phyloP scores from a whole-genome alignment of 1,284 basidiomycete genomes.

The Trametes polyzona region DNA sequence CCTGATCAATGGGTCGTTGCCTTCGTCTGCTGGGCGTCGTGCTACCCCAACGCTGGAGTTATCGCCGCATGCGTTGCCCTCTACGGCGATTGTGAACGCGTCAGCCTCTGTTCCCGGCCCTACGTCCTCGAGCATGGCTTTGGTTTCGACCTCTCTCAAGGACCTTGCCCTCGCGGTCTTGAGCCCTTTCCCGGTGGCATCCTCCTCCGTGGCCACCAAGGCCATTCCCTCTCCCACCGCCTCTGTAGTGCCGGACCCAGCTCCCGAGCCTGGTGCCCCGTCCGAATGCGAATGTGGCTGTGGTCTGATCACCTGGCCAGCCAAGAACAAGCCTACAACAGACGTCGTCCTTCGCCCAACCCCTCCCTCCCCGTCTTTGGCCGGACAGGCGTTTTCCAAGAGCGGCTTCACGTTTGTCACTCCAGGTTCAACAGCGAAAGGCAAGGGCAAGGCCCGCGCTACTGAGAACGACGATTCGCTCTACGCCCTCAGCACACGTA shows the following conservation, averaged over 20 bases:
- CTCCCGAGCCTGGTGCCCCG: conserved; percentile 19
- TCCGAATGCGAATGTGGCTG: conserved; percentile 37
- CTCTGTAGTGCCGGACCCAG: conserved; percentile 3
- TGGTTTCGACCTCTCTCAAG: conserved; percentile 51
- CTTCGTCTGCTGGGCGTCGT: conserved; percentile 3
- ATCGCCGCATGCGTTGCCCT: conserved; percentile 15
- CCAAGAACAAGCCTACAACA: conserved; percentile 37
- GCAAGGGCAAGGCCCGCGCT: conserved; percentile 28
- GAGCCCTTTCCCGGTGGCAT: conserved; percentile 45
- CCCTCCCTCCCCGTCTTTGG: conserved; percentile 31
- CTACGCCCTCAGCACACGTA: conserved; percentile 46
- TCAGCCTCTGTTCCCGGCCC: conserved; percentile 42
- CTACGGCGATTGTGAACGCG: conserved; percentile 22
- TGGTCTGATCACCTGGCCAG: conserved; percentile 39
- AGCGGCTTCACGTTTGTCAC: conserved; percentile 33
- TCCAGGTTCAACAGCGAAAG: conserved; percentile 17
- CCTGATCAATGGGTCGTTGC: conserved; percentile 51
- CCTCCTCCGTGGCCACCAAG: conserved; percentile 29
- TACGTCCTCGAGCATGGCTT: conserved; percentile 37
- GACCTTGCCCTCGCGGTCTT: conserved; percentile 62
- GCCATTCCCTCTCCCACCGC: conserved; percentile 24
- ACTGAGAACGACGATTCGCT: conserved; percentile 37
- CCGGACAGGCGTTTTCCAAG: conserved; percentile 28
- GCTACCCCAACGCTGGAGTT: conserved; percentile 15
- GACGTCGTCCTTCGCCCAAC: conserved; percentile 46